Evolutionary conservation across 441 rosid species (phyloP).

Genomic region (Manihot esculenta): DNA sequence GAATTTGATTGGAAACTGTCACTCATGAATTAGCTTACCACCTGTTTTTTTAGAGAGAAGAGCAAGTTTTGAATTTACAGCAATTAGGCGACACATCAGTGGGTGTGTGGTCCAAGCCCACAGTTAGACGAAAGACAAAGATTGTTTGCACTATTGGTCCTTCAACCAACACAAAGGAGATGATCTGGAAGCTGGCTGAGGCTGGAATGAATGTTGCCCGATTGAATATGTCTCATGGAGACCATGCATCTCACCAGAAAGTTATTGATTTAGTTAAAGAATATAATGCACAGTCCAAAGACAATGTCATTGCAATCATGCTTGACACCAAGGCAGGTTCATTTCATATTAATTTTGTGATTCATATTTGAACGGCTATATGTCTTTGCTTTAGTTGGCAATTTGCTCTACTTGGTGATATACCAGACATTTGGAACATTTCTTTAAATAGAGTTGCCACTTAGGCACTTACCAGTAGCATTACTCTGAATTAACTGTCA

Average conservation of each 20-base stretch:
- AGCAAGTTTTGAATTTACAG: constrained; percentile 48
- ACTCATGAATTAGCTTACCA: not conserved
- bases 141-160: constrained; percentile 96
- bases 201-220: constrained; percentile 98
- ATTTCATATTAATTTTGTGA: not conserved
- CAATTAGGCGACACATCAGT: constrained; percentile 63
- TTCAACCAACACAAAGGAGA: constrained; percentile 64
- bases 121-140: constrained; percentile 82
- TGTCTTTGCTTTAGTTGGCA: not conserved
- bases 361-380: not conserved
- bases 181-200: constrained; percentile 63
- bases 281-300: constrained; percentile 86
- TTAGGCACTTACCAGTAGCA: not conserved
- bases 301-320: constrained; percentile 94
- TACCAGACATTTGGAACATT: not conserved
- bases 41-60: constrained; percentile 38
- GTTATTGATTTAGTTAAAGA: constrained; percentile 94
- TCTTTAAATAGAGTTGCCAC: not conserved
- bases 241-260: constrained; percentile 92
- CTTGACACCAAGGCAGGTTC: constrained; percentile 85
- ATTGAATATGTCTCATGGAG: constrained; percentile 97
- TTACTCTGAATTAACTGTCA: not conserved
- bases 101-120: constrained; percentile 80
- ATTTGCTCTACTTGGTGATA: not conserved
- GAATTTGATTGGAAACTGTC: not conserved